Evolutionary conservation across 2,329 filamentous ascomycete genomes (phyloP).

Genomic region (Pyrenophora teres): DNA sequence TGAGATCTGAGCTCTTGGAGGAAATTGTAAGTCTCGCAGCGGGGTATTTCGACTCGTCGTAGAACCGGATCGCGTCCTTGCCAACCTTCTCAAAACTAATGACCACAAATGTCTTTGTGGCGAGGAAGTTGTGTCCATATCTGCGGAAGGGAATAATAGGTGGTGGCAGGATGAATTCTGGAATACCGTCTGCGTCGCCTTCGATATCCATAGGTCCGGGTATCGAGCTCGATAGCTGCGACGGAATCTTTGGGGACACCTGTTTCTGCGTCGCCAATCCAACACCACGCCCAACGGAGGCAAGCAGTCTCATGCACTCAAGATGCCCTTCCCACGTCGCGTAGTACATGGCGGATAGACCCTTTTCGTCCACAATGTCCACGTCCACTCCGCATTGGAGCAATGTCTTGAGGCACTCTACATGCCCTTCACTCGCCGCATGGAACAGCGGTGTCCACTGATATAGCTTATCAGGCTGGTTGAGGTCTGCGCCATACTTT

Average conservation of each 20-base stretch:
- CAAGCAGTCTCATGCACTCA: slow-evolving; percentile 88
- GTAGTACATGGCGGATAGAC: slow-evolving; percentile 94
- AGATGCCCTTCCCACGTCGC: slow-evolving; percentile 97
- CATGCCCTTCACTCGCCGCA: slow-evolving; percentile 93
- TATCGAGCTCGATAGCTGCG: slow-evolving; percentile 44
- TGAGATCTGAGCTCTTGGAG: slow-evolving; percentile 92
- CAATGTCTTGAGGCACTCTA: slow-evolving; percentile 81
- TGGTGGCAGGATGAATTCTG: slow-evolving; percentile 86
- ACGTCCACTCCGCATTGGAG: slow-evolving; percentile 79
- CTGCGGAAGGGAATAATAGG: slow-evolving; percentile 93
- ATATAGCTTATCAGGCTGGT: slow-evolving; percentile 94
- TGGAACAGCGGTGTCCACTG: slow-evolving; percentile 97
- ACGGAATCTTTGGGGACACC: slow-evolving; percentile 50
- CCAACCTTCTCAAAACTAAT: slow-evolving; percentile 81
- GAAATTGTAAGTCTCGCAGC: slow-evolving; percentile 94
- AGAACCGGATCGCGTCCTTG: slow-evolving; percentile 83
- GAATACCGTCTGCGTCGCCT: slow-evolving; percentile 84
- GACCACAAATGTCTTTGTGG: slow-evolving; percentile 95
- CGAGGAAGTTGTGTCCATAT: slow-evolving; percentile 97
- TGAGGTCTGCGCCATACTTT: slow-evolving; percentile 83
- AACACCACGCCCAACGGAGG: slow-evolving; percentile 54
- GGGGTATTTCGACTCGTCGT: slow-evolving; percentile 95
- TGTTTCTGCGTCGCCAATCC: slow-evolving; percentile 41
- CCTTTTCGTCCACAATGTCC: slow-evolving; percentile 87
- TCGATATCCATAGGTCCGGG: slow-evolving; percentile 60